Evolutionary conservation across 2,329 filamentous ascomycete species (phyloP), one percentile per base, ranked within the genome.

Genomic region (Fusarium palustre): DNA sequence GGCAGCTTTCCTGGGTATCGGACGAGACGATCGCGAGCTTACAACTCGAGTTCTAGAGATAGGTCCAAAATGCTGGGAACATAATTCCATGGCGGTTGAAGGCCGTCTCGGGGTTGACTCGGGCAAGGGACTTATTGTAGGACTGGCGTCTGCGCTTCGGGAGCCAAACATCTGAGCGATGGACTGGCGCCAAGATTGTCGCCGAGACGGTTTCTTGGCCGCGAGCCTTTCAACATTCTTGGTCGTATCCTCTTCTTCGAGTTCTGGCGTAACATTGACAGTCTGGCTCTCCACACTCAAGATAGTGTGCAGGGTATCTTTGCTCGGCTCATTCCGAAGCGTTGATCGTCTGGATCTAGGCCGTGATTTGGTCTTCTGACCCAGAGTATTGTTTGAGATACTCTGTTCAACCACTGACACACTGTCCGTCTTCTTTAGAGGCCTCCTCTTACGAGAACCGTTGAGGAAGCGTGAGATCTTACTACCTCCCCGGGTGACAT

Each of bases 231-330:
- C 47, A 18, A n/a, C 20, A 22, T 30, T 45, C 28, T 43, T 45
- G 10, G 30, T n/a, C n/a, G 25, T 10, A 20, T 47, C 43, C 24
- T 60, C 62, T 34, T 56, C 52, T 45, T 20, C 56, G n/a, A 61
- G 59, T 25, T 42, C 67, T 33, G 57, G 33, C 10, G 15, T 24
- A 13, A 52, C 47, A 28, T 45, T 55, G 2, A 30, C 53, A 33
- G 54, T 54, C 18, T 81, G 74, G 49, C 83, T 86, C 8, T 81
- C 83, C 11, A 85, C 83, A 61, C 84, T 86, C 53, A 86, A 71
- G 20, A 86, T 85, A 2, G 84, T 86, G 53, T 82, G 82, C 28
- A 86, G 72, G 0, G 82, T 84, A 28, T 85, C 84, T 66, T 81
- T 81, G 70, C 81, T 85, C n/a, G 78, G 70, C 33, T 82, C 80